Evolutionary conservation across 169 alveolate genomes (phyloP).

Genomic region (Plasmodium malariae): DNA sequence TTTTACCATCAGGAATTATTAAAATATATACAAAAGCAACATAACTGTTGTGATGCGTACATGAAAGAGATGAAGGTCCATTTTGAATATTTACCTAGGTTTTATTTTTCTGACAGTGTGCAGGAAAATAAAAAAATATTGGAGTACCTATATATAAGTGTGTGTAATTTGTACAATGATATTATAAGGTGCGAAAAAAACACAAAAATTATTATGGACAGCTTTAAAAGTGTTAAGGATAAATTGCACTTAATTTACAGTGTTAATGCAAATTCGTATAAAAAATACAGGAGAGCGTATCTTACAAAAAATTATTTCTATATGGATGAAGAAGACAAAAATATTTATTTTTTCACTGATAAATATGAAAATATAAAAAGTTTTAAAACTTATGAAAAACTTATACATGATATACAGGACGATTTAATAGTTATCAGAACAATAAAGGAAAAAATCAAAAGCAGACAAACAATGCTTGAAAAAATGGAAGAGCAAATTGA

Average conservation of each 20-base stretch:
- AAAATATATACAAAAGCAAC: constrained; percentile 18
- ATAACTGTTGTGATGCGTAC: constrained; percentile 35
- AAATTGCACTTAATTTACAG: constrained; percentile 11
- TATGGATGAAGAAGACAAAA: constrained; percentile 11
- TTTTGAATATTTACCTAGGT: not conserved
- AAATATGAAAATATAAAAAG: constrained; percentile 16
- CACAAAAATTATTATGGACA: not conserved
- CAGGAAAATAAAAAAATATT: not conserved
- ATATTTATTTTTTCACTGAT: constrained; percentile 28
- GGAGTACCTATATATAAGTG: constrained; percentile 1
- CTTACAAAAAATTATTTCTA: constrained; percentile 30
- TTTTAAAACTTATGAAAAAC: constrained; percentile 21
- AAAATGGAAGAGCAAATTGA: not conserved
- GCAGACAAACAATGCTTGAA: not conserved
- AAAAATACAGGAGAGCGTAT: constrained; percentile 4
- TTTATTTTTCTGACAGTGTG: not conserved
- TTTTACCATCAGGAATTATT: constrained; percentile 3
- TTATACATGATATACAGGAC: not conserved
- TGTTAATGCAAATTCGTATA: constrained; percentile 7
- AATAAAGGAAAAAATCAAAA: not conserved
- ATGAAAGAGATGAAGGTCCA: constrained; percentile 12
- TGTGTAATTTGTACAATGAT: not conserved
- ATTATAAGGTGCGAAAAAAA: constrained; percentile 29
- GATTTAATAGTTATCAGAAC: not conserved
- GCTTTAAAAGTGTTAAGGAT: not conserved